Evolutionary conservation across 345 rosid genomes (phyloP).

Genomic region (Lumnitzera littorea): DNA sequence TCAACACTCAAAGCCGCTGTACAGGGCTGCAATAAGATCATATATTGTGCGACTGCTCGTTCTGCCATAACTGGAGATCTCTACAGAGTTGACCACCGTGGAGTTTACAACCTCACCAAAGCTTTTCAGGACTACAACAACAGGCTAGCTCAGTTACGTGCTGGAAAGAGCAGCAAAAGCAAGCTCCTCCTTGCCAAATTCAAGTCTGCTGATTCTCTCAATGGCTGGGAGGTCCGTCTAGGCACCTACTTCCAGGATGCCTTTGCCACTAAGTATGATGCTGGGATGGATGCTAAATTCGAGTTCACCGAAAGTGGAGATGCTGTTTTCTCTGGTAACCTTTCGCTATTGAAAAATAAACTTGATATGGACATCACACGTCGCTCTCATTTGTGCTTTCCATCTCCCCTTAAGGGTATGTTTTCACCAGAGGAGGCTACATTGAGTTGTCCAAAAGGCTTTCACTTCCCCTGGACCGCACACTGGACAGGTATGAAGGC

Average conservation of each 20-base stretch:
- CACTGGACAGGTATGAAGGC: constrained; percentile 86
- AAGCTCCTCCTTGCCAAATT: constrained; percentile 87
- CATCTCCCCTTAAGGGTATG: constrained; percentile 49
- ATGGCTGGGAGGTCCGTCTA: constrained; percentile 80
- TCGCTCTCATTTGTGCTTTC: not conserved
- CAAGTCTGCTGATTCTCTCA: constrained; percentile 53
- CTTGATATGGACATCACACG: not conserved
- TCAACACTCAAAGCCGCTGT: constrained; percentile 60
- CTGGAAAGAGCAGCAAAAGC: constrained; percentile 94
- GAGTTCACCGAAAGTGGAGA: constrained; percentile 75
- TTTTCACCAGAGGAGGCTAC: constrained; percentile 88
- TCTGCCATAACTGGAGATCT: constrained; percentile 85
- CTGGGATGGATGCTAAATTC: constrained; percentile 91
- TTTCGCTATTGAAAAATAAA: not conserved
- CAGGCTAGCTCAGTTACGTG: constrained; percentile 72
- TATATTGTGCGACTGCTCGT: constrained; percentile 93
- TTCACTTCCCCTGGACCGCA: constrained; percentile 68
- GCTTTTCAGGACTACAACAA: constrained; percentile 88
- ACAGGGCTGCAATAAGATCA: constrained; percentile 81
- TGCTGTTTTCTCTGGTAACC: constrained; percentile 81
- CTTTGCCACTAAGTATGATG: constrained; percentile 76
- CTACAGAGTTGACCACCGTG: constrained; percentile 76
- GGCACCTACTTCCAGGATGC: constrained; percentile 93
- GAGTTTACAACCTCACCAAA: constrained; percentile 86
- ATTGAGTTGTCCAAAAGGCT: constrained; percentile 79